phyloP scores from a whole-genome alignment of 116 monocot species.

The Papilionanthe hybrid region DNA sequence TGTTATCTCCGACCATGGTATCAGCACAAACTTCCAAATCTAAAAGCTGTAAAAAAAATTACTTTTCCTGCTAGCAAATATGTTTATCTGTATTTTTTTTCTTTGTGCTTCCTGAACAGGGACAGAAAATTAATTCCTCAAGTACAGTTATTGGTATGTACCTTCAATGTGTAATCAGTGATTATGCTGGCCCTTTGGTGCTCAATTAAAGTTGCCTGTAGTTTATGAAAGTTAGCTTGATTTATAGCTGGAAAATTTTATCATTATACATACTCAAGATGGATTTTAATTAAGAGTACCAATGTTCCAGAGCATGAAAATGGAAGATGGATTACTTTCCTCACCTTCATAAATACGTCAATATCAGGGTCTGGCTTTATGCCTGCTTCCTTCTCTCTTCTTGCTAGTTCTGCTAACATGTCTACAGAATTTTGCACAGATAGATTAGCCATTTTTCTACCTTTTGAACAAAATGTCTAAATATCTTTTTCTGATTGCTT shows the following conservation, averaged over 20 bases:
- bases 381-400: constrained; percentile 73
- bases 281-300: too few relatives aligned
- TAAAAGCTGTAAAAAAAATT: constrained; percentile 20
- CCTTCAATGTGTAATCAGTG: constrained; percentile 7
- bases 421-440: constrained; percentile 25
- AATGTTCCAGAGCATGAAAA: not conserved
- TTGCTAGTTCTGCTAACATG: constrained; percentile 65
- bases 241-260: not conserved
- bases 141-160: not conserved
- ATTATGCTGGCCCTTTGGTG: constrained; percentile 4
- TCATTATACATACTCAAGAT: not conserved
- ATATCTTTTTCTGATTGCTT: not conserved
- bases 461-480: not conserved
- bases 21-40: constrained; percentile 51
- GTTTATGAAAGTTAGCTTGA: not conserved
- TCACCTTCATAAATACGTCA: constrained; percentile 79
- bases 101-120: too few relatives aligned
- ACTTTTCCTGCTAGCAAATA: not conserved
- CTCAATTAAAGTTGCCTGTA: constrained; percentile 5
- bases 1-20: constrained; percentile 45
- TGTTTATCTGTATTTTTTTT: not conserved
- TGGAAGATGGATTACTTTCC: not conserved
- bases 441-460: not conserved
- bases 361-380: constrained; percentile 74
- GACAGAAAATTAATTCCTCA: not conserved